These are phyloP conservation scores for Yamadazyma takamatsuzukensis DNA, from an alignment of 805 yeast genomes.

Conservation along the genomic window DNA sequence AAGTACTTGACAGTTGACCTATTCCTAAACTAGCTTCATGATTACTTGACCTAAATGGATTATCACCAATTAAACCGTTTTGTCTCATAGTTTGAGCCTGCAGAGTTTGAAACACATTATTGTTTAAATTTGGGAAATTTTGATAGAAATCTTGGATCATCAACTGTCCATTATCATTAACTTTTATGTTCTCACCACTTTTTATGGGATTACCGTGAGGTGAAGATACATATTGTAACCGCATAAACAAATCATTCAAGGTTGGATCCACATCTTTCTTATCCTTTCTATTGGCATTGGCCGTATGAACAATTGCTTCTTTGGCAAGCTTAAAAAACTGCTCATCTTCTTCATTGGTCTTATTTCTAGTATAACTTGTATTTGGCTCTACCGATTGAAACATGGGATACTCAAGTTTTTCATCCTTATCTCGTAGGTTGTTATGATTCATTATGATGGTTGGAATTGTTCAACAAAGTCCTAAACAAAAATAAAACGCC, in stretches of 20 bases:
- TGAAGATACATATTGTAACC: constrained; percentile 56
- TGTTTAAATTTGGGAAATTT: constrained; percentile 41
- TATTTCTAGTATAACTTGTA: constrained; percentile 12
- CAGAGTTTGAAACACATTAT: constrained; percentile 31
- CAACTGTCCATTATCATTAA: constrained; percentile 39
- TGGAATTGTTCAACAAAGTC: no score
- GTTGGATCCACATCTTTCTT: constrained; percentile 54
- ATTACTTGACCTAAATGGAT: no score
- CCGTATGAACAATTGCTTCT: constrained; percentile 56
- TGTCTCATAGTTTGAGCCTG: constrained; percentile 1
- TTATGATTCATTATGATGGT: no score
- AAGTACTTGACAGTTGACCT: no score
- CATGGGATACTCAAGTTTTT: constrained; percentile 3
- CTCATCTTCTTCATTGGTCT: constrained; percentile 32
- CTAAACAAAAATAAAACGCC: no score
- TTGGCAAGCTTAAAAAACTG: constrained; percentile 56
- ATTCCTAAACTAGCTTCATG: no score
- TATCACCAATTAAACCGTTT: constrained; percentile 7
- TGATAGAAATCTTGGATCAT: constrained; percentile 40
- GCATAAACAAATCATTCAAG: constrained; percentile 51
- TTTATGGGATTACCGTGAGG: constrained; percentile 55
- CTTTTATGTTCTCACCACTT: constrained; percentile 26
- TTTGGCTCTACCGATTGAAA: constrained; percentile 8
- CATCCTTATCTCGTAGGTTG: neutral
- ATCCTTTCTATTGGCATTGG: constrained; percentile 44